Evolutionary conservation across 2,329 filamentous ascomycete species (phyloP), one percentile per base, ranked within the genome.

Genomic region (Pseudopithomyces chartarum): DNA sequence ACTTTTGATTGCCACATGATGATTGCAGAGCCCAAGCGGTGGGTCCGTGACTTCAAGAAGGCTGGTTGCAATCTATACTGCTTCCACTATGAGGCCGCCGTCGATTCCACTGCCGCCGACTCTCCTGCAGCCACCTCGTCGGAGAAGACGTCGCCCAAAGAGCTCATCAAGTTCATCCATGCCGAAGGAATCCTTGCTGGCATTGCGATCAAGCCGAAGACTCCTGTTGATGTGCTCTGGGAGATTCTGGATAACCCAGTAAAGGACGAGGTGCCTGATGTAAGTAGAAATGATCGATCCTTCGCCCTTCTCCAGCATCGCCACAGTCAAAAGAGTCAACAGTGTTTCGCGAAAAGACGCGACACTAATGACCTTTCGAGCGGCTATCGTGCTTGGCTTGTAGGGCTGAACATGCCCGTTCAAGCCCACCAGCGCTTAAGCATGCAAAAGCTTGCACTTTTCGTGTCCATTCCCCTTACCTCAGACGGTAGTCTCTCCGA

Each of bases 1-100:
- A 98, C 94, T 13, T 99, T 99, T 76, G 95, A 99, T 79, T 99
- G 95, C 84, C 95, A 99, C 80, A 98, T 99, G 95, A 99, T 99
- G 95, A 96, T 99, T 74, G 88, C 92, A 70, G 94, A 99, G 93
- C 95, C 95, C 65, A 96, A 98, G 83, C 93, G 92, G 84, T 99
- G 95, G 95, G 93, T 97, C 69, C 91, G 90, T 73, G 91, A 96
- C 60, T 98, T 99, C 82, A 87, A 95, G 76, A 88, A 90, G 52
- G 95, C 92, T 58, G 95, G 95, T 52, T 97, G 93, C 79, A 92
- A 99, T 77, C 84, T 99, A n/a, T 99, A 99, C 83, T 98, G 95
- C 83, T 99, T 99, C 83, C 95, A 99, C 83, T 98, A 98, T 79
- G 95, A 99, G 80, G 95, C 95, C 23, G 95, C 95, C 62, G 85